phyloP scores from a whole-genome alignment of 2,329 filamentous ascomycete genomes.

The Scedosporium minutisporum region DNA sequence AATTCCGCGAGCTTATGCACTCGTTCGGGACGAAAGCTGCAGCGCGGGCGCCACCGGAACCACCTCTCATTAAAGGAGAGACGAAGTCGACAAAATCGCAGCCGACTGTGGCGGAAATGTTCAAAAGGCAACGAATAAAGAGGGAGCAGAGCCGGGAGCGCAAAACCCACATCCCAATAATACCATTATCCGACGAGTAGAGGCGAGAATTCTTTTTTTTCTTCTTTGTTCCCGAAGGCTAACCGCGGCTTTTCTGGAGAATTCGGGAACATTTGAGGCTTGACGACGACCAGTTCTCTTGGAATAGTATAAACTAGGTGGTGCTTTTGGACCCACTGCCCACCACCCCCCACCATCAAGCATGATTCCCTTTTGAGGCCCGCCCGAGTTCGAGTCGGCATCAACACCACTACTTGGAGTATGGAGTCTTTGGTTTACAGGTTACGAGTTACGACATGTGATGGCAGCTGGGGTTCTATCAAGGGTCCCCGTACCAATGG shows the following conservation, averaged over 20 bases:
- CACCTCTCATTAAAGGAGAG: background rate
- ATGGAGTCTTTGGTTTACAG: background rate
- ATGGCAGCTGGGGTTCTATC: background rate
- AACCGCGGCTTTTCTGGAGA: background rate
- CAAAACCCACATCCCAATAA: background rate
- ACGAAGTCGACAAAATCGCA: slow-evolving; percentile 1
- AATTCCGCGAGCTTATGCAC: slow-evolving; percentile 53
- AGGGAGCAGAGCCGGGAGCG: background rate
- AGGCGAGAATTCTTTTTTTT: background rate
- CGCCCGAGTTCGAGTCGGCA: background rate
- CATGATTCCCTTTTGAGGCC: too few relatives aligned
- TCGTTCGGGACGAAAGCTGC: slow-evolving; percentile 2
- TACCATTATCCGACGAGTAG: background rate
- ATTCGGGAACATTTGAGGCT: background rate
- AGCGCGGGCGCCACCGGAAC: background rate
- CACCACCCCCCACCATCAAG: too few relatives aligned
- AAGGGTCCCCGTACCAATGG: too few relatives aligned
- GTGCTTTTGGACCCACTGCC: too few relatives aligned
- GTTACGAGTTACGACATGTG: background rate
- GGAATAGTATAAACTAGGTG: too few relatives aligned
- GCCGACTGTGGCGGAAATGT: slow-evolving; percentile 10
- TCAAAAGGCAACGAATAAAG: slow-evolving; percentile 1
- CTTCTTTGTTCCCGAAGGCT: background rate
- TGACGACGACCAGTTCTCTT: background rate
- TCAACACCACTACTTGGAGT: background rate